phyloP scores from a whole-genome alignment of 805 yeast genomes.

The Candida anglica region DNA sequence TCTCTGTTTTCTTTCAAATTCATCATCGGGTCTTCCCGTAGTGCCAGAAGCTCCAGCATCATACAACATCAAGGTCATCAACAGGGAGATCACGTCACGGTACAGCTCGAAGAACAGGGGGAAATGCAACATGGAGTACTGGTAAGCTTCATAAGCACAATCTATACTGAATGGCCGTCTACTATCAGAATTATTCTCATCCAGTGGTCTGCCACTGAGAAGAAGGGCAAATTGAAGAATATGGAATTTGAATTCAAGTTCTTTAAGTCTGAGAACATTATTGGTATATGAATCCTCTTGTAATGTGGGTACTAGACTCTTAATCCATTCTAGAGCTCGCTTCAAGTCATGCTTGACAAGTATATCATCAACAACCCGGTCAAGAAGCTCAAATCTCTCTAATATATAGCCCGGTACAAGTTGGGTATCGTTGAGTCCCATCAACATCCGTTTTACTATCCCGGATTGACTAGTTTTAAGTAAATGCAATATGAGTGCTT shows the following conservation, averaged over 20 bases:
- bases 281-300: no score
- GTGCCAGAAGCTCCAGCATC: no score
- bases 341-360: constrained; percentile 26
- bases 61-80: constrained; percentile 31
- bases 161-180: constrained; percentile 12
- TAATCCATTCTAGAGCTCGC: constrained; percentile 31
- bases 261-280: constrained; percentile 7
- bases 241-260: constrained; percentile 38
- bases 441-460: constrained; percentile 25
- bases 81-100: constrained; percentile 28
- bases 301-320: no score
- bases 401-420: background rate
- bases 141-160: constrained; percentile 27
- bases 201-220: background rate
- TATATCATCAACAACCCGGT: constrained; percentile 28
- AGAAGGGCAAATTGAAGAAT: constrained; percentile 33
- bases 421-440: constrained; percentile 11
- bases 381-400: background rate
- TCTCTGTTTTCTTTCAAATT: no score
- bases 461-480: constrained; percentile 38
- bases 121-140: constrained; percentile 36
- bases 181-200: constrained; percentile 1
- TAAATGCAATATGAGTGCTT: constrained; percentile 35
- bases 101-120: constrained; percentile 27
- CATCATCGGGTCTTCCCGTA: no score